A percentile compares a stretch with the other conserved stretches of the same genome.
phyloP scores from a whole-genome alignment of 495 filamentous ascomycete species.

The Neurospora sp. region DNA sequence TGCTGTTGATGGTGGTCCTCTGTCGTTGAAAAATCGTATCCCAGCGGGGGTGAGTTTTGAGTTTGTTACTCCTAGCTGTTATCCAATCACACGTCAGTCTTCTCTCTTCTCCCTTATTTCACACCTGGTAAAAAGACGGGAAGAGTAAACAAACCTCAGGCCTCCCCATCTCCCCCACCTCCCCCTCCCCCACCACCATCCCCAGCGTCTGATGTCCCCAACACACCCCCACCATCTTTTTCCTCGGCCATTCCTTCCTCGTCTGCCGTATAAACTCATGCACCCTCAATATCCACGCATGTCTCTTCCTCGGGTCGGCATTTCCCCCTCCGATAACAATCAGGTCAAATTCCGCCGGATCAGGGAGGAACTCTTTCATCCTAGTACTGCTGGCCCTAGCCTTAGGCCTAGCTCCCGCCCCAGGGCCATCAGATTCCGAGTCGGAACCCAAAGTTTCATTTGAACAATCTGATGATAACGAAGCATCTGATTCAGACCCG shows the following conservation, averaged over 20 bases:
- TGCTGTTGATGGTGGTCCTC: background rate
- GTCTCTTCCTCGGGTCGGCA: conserved; percentile 32
- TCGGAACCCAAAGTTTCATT: background rate
- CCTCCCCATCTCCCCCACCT: conserved; percentile 26
- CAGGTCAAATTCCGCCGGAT: conserved; percentile 35
- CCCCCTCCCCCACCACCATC: conserved; percentile 29
- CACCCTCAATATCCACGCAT: conserved; percentile 35
- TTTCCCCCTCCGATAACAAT: conserved; percentile 40
- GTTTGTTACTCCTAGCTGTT: conserved; percentile 32
- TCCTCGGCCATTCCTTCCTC: conserved; percentile 24
- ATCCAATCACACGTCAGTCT: background rate
- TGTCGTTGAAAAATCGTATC: conserved; percentile 19
- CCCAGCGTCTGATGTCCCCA: conserved; percentile 41
- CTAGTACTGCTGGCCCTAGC: background rate
- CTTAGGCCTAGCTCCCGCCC: background rate
- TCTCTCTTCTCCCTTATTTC: too few relatives aligned
- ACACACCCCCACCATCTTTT: conserved; percentile 37
- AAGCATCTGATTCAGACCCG: background rate
- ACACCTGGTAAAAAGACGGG: too few relatives aligned
- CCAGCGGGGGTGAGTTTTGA: conserved; percentile 28
- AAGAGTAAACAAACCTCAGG: conserved; percentile 32
- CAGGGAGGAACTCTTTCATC: conserved; percentile 20
- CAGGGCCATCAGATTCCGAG: background rate
- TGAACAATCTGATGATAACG: background rate
- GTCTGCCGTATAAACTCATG: conserved; percentile 31